These are phyloP conservation scores for Lepidium aucheri DNA, from an alignment of 345 rosid genomes.

Conservation along the genomic window DNA sequence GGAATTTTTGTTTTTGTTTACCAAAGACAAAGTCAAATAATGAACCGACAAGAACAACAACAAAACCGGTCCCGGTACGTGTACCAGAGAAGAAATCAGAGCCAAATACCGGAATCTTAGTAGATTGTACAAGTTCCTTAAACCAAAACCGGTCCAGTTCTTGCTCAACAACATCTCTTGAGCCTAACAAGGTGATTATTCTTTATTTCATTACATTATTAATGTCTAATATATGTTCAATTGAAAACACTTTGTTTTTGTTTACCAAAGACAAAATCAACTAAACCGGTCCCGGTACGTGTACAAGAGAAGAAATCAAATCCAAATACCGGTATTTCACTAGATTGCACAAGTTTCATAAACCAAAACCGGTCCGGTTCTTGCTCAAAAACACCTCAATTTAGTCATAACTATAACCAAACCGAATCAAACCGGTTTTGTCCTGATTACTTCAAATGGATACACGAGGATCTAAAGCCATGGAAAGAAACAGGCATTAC, in stretches of 20 bases:
- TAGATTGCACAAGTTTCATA: slow-evolving; percentile 15
- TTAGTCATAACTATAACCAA: neutral
- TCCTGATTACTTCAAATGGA: slow-evolving; percentile 91
- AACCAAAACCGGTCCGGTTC: slow-evolving; percentile 18
- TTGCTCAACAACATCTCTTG: neutral
- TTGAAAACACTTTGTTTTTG: no score
- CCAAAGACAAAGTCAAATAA: neutral
- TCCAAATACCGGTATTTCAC: neutral
- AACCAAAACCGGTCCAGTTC: slow-evolving; percentile 18
- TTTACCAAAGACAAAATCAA: slow-evolving; percentile 8
- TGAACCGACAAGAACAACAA: slow-evolving; percentile 10
- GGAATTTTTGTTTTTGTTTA: neutral
- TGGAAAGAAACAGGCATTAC: slow-evolving; percentile 70
- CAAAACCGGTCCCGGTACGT: slow-evolving; percentile 7
- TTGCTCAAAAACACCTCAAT: neutral
- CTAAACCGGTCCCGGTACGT: slow-evolving; percentile 7
- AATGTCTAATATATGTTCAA: no score
- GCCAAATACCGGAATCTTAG: neutral
- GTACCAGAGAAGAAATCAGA: neutral
- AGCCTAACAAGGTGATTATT: no score
- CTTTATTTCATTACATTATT: no score
- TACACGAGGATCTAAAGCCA: slow-evolving; percentile 83
- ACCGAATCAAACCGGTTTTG: slow-evolving; percentile 33
- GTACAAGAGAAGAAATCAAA: neutral
- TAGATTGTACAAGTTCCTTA: slow-evolving; percentile 14